phyloP scores from a whole-genome alignment of 2,329 filamentous ascomycete genomes.

The Didymella segeticola region DNA sequence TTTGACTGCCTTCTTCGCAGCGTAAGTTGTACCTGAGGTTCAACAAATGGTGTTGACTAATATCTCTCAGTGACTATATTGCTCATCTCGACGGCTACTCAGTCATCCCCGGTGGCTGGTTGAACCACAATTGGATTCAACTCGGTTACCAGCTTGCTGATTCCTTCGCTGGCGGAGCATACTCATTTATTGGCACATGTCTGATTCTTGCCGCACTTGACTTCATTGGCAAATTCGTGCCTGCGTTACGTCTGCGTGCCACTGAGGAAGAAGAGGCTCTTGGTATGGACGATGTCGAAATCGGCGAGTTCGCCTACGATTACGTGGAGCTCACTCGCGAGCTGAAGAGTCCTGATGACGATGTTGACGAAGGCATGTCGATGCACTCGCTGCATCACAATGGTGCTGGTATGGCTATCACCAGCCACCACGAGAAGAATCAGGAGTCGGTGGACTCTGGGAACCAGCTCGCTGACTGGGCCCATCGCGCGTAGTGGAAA shows the following conservation, averaged over 20 bases:
- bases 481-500: slow-evolving; percentile 35
- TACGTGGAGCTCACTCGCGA: slow-evolving; percentile 85
- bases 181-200: slow-evolving; percentile 80
- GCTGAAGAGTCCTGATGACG: slow-evolving; percentile 56
- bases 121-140: slow-evolving; percentile 84
- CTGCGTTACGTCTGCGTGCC: slow-evolving; percentile 76
- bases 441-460: slow-evolving; percentile 46
- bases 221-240: slow-evolving; percentile 79
- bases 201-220: slow-evolving; percentile 67
- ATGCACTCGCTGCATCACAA: slow-evolving; percentile 41
- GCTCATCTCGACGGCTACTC: slow-evolving; percentile 77
- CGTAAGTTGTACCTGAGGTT: slow-evolving; percentile 54
- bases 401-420: slow-evolving; percentile 36
- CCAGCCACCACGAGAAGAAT: slow-evolving; percentile 46
- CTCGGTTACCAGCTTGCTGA: slow-evolving; percentile 85
- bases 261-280: slow-evolving; percentile 80
- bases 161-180: slow-evolving; percentile 75
- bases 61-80: slow-evolving; percentile 69
- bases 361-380: slow-evolving; percentile 47
- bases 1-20: slow-evolving; percentile 76
- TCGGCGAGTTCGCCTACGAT: slow-evolving; percentile 93
- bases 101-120: slow-evolving; percentile 76
- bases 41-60: neutral
- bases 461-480: slow-evolving; percentile 46
- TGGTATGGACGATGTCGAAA: slow-evolving; percentile 87